Evolutionary conservation across 2,329 filamentous ascomycete genomes (phyloP).

Genomic region (Monosporascus sp.): DNA sequence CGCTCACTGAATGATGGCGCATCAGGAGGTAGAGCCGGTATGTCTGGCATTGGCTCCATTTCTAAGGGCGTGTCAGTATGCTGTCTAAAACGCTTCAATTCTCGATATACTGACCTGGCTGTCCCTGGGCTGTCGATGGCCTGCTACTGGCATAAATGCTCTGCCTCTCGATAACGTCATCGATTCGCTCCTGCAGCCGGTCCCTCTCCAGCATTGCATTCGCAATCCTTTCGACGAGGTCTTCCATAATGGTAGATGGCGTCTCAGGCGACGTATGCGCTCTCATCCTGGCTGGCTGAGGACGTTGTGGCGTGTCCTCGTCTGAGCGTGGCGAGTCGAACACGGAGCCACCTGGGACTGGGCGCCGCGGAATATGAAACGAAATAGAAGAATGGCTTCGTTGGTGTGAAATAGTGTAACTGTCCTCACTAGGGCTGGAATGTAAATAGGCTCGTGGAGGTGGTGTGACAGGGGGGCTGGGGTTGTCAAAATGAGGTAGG

Average conservation of each 20-base stretch:
- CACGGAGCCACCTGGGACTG: constrained; percentile 28
- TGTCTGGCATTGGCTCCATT: constrained; percentile 47
- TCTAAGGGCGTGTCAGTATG: constrained; percentile 26
- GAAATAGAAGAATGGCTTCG: constrained; percentile 48
- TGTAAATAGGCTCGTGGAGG: constrained; percentile 34
- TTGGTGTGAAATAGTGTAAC: constrained; percentile 31
- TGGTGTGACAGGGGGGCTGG: constrained; percentile 28
- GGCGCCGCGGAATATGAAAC: constrained; percentile 49
- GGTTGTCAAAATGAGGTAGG: constrained; percentile 43
- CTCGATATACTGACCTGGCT: constrained; percentile 22
- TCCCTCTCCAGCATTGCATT: constrained; percentile 55
- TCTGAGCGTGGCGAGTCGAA: constrained; percentile 25
- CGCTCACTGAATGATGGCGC: constrained; percentile 54
- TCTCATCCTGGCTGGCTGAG: constrained; percentile 39
- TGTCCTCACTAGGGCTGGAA: constrained; percentile 28
- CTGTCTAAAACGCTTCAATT: not conserved
- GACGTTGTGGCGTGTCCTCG: constrained; percentile 34
- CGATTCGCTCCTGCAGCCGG: constrained; percentile 51
- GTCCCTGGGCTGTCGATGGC: constrained; percentile 45
- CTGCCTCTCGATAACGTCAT: constrained; percentile 54
- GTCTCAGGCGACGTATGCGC: constrained; percentile 33
- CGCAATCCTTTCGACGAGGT: constrained; percentile 50
- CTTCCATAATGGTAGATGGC: constrained; percentile 36
- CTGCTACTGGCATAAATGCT: constrained; percentile 50
- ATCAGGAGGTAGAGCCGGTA: constrained; percentile 51